Base-by-base conservation (phyloP, 345 rosid species). In the Anastatica hierochuntica region DNA sequence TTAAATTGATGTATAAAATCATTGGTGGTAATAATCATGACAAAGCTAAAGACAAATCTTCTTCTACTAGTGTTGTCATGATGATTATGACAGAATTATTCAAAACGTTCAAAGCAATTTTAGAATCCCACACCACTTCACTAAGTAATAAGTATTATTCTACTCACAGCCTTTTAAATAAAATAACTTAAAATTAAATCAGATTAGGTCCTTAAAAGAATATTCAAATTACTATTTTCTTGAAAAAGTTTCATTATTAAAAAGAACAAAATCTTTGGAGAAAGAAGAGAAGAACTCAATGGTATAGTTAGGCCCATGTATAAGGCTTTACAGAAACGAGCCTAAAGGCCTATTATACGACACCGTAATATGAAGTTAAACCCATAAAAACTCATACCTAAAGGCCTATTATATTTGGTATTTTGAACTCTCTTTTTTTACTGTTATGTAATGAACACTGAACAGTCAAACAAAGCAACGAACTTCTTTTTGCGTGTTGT, bases 71-170 rank as follows among this genome's bases (percentile, higher is more conserved):
- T 67, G 66, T 40, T 52, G 72, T 53, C 61, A 60, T 53, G 17
- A 67, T 67, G 9, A 67, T 67, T 59, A 41, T 60, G 71, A 60
- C 45, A 15, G 61, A 56, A 67, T 67, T 54, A 60, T 67, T 55
- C 56, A 67, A 67, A 52, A 59, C 72, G 45, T 67, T 59, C 55
- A 66, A 52, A 51, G 60, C 30, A 50, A 51, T 51, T 66, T 58
- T 51, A 58, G 65, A 66, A 66, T 58, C 49, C 71, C 60, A 35
- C 69, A 41, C 54, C 30, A 58, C 48, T 58, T 66, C 59, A 20
- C 41, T 36, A 34, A 35, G 43, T 27, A 43, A 43, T 57, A 24
- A 23, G n/a, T n/a, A 21, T 65, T 13, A 57, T 7, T 50, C 64
- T 26, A 34, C 57, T 43, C 53, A 65, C 52, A 65, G 31, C 49